Evolutionary conservation across 176 grass and related monocot species (phyloP).

Genomic region (Lolium perenne): DNA sequence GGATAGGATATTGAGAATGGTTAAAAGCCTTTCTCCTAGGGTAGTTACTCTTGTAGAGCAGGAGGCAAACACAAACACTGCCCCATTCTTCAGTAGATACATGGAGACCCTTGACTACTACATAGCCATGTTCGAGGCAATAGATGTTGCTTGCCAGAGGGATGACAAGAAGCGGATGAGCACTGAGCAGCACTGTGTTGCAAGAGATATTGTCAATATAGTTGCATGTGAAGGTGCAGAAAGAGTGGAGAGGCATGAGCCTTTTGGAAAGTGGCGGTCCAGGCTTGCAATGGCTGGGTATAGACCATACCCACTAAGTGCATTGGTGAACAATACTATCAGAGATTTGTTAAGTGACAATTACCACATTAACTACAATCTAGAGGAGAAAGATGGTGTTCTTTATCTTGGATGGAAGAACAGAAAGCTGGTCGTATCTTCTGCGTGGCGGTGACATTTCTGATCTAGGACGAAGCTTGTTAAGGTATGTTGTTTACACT

Average conservation of each 20-base stretch:
- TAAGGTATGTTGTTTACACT: conserved; percentile 49
- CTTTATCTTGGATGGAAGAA: conserved; percentile 70
- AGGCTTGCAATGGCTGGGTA: conserved; percentile 66
- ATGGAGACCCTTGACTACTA: conserved; percentile 84
- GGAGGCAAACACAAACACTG: conserved; percentile 82
- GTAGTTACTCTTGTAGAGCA: conserved; percentile 80
- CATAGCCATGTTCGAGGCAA: conserved; percentile 72
- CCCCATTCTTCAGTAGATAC: conserved; percentile 82
- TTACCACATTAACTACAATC: conserved; percentile 54
- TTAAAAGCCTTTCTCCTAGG: conserved; percentile 72
- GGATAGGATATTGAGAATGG: conserved; percentile 73
- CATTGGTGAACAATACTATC: conserved; percentile 62
- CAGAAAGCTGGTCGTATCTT: conserved; percentile 65
- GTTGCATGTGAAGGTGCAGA: conserved; percentile 85
- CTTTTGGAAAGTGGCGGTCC: conserved; percentile 65
- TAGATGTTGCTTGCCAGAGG: conserved; percentile 63
- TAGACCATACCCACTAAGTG: conserved; percentile 56
- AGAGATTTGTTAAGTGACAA: conserved; percentile 33
- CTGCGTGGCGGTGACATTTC: conserved; percentile 55
- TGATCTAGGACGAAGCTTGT: conserved; percentile 29
- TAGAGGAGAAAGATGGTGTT: conserved; percentile 56
- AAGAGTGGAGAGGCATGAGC: conserved; percentile 67
- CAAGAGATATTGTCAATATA: conserved; percentile 84
- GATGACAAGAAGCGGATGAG: conserved; percentile 68
- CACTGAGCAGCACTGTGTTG: conserved; percentile 84